phyloP scores from a whole-genome alignment of 352 stramenopile genomes.

The Pythium myriotylum region DNA sequence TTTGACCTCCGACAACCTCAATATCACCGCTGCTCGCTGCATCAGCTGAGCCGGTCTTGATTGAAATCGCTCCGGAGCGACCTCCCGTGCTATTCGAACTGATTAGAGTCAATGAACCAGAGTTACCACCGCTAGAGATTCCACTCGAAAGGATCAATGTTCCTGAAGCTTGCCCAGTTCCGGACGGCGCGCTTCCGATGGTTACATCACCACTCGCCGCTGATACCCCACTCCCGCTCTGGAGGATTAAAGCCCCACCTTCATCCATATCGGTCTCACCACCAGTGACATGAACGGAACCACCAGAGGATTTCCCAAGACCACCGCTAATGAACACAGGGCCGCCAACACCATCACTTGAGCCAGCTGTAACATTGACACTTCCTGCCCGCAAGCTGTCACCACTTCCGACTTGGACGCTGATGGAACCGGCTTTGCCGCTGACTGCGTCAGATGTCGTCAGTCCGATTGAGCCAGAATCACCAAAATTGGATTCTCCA shows the following conservation, averaged over 20 bases:
- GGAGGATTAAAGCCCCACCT: conserved; percentile 31
- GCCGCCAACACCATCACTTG: conserved; percentile 26
- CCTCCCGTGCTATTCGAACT: conserved; percentile 21
- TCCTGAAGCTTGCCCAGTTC: conserved; percentile 24
- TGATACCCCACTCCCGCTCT: conserved; percentile 25
- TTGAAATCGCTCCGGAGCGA: conserved; percentile 21
- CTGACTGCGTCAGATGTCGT: conserved; percentile 27
- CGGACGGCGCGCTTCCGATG: conserved; percentile 21
- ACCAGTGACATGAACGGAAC: background rate
- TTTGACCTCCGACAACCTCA: conserved; percentile 23
- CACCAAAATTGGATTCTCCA: too few species aligned
- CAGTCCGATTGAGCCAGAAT: conserved; percentile 5
- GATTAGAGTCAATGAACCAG: conserved; percentile 27
- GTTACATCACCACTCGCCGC: conserved; percentile 26
- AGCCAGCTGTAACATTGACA: conserved; percentile 31
- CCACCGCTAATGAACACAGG: background rate
- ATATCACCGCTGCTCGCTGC: conserved; percentile 21
- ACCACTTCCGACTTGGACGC: conserved; percentile 13
- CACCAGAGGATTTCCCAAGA: too few species aligned
- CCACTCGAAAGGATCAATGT: conserved; percentile 30
- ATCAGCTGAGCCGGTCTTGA: conserved; percentile 32
- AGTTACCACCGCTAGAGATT: conserved; percentile 17
- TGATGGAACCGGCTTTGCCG: conserved; percentile 34
- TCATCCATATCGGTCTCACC: background rate
- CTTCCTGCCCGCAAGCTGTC: conserved; percentile 14